Evolutionary conservation across 1,284 basidiomycete genomes (phyloP), one percentile per base, ranked within the genome.

Genomic region (Baeospora myosura): DNA sequence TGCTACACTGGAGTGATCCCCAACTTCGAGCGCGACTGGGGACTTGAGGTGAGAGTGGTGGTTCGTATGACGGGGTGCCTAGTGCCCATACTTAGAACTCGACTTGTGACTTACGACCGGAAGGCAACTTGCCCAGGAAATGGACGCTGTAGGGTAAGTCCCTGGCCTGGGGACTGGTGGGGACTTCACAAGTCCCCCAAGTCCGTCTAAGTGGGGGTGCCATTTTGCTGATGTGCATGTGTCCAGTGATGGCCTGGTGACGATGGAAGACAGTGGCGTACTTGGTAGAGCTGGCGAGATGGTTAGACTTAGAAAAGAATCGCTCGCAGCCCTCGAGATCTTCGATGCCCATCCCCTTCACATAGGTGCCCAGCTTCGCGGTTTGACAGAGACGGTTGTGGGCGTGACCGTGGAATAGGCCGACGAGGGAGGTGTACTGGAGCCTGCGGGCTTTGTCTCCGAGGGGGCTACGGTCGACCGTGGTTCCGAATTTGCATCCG

Each of bases 261-360:
- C 52, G 44, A 39, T 52, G 52, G 44, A 54, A 55, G n/a, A 36
- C 16, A 24, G 49, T 51, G 0, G 48, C 30, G 42, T 58, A 47
- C 3, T 53, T 47, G 7, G 44, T 46, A 6, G 43, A 32, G 4
- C 31, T 30, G 0, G 56, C 57, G 5, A 56, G 45, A 3, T 39
- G 37, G 38, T 60, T 60, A 1, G 52, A 53, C 1, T 38, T 24
- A 6, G 48, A 48, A 36, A 60, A 61, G 1, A 47, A 46, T 3
- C 45, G 49, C 42, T 61, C 55, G 36, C 50, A 56, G 10, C 29
- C 45, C 30, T 60, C 55, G 10, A 54, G 43, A 36, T 54, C 55
- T 38, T 56, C 52, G 2, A 57, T 43, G 4, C 58, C 58, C 23
- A 47, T 16, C 2, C 49, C 52, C 14, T 41, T 34, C 22, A 48